A percentile compares a stretch with the other conserved stretches of the same genome.
Conservation (phyloP, 2,329 filamentous ascomycete species). For the Neurospora crassa region DNA sequence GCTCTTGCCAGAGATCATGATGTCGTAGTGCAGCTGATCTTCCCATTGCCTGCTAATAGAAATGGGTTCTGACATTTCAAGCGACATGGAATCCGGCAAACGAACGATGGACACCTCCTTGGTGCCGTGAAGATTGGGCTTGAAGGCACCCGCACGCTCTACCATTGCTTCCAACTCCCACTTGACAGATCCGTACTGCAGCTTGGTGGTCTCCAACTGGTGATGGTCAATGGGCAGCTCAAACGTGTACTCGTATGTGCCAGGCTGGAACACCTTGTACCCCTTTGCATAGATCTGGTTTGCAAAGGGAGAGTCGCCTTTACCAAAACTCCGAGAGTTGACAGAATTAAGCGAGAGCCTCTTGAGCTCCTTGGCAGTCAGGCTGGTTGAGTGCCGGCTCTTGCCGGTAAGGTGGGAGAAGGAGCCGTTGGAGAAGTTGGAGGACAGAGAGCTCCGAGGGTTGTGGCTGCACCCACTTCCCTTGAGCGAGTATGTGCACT, state of each 20-base stretch:
- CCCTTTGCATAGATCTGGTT: constrained; percentile 55
- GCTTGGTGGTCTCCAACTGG: constrained; percentile 78
- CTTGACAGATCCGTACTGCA: constrained; percentile 76
- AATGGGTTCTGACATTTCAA: constrained; percentile 88
- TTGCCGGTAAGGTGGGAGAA: constrained; percentile 21
- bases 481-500: constrained; percentile 46
- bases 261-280: constrained; percentile 78
- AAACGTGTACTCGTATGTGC: constrained; percentile 59
- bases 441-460: constrained; percentile 23
- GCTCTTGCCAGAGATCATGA: constrained; percentile 91
- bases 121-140: constrained; percentile 71
- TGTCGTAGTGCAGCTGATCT: constrained; percentile 90
- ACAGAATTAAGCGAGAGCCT: constrained; percentile 70
- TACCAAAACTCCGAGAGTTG: constrained; percentile 77
- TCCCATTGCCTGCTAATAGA: constrained; percentile 92
- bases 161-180: constrained; percentile 82
- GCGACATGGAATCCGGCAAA: constrained; percentile 74
- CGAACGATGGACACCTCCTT: constrained; percentile 80
- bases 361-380: constrained; percentile 46
- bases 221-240: constrained; percentile 85
- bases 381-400: constrained; percentile 20
- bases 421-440: constrained; percentile 23
- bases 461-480: constrained; percentile 22
- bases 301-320: constrained; percentile 60
- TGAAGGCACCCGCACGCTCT: constrained; percentile 81